These are phyloP conservation scores for Dioscorea cayenensis DNA, from an alignment of 116 monocot species.

Conservation along the genomic window DNA sequence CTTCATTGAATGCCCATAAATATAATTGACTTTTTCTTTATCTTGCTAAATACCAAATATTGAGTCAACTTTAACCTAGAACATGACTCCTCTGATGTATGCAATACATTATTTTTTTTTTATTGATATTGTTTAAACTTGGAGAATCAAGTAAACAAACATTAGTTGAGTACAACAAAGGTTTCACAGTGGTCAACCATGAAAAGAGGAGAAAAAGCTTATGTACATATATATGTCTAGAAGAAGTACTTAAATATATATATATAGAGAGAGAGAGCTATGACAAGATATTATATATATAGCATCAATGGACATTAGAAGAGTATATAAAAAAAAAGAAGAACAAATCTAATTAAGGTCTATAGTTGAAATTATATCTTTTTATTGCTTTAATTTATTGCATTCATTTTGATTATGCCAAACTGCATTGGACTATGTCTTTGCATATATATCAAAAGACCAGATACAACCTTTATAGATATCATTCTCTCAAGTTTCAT, in stretches of 20 bases:
- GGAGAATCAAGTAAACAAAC: background rate
- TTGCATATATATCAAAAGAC: too few species aligned
- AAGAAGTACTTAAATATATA: background rate
- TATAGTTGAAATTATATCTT: too few species aligned
- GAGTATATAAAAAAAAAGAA: too few species aligned
- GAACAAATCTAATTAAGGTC: too few species aligned
- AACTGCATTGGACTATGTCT: too few species aligned
- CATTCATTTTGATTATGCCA: too few species aligned
- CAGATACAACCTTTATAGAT: too few species aligned
- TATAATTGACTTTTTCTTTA: background rate
- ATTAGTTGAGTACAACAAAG: background rate
- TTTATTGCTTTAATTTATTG: too few species aligned
- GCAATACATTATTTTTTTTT: background rate
- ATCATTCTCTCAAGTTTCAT: too few species aligned
- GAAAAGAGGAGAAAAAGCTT: background rate
- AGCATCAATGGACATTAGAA: background rate
- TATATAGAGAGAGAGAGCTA: too few species aligned
- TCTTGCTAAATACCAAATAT: background rate
- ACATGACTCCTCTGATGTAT: background rate
- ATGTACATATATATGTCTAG: background rate
- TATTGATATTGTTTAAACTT: background rate
- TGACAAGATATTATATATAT: background rate
- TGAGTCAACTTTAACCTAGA: background rate
- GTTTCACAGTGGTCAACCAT: background rate
- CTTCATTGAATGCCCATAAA: background rate